These are phyloP conservation scores for Taphrina wiesneri DNA, from an alignment of 1,139 yeast species.

Conservation along the genomic window DNA sequence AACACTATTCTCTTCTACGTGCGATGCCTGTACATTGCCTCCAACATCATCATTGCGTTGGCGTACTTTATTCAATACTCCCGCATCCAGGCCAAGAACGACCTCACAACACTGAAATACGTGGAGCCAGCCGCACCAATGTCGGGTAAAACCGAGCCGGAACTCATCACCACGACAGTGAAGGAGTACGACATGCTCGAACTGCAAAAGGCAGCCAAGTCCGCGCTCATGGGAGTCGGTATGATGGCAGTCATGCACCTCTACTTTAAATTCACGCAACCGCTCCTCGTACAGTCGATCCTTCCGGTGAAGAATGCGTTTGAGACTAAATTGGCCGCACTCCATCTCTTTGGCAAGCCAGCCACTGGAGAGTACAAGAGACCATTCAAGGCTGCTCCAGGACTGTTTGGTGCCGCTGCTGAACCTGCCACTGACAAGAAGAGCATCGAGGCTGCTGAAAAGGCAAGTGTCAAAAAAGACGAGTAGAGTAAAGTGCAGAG, in stretches of 20 bases:
- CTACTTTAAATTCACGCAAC: slow-evolving; percentile 97
- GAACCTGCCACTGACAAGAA: slow-evolving; percentile 79
- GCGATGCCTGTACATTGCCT: slow-evolving; percentile 67
- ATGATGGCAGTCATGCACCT: slow-evolving; percentile 99
- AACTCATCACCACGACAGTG: slow-evolving; percentile 80
- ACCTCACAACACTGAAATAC: slow-evolving; percentile 86
- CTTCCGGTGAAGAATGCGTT: slow-evolving; percentile 86
- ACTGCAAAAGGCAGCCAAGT: slow-evolving; percentile 40
- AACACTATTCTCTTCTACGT: slow-evolving; percentile 73
- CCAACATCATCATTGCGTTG: slow-evolving; percentile 65
- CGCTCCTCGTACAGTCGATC: slow-evolving; percentile 90
- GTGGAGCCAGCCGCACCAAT: slow-evolving; percentile 83
- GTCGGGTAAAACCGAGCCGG: slow-evolving; percentile 70
- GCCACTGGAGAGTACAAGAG: slow-evolving; percentile 93
- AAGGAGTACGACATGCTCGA: slow-evolving; percentile 71
- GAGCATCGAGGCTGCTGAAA: slow-evolving; percentile 81
- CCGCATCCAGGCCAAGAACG: slow-evolving; percentile 39
- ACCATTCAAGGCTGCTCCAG: slow-evolving; percentile 83
- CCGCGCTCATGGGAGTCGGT: slow-evolving; percentile 84
- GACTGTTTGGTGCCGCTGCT: slow-evolving; percentile 69
- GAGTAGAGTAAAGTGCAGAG: too few relatives aligned
- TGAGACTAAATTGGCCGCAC: slow-evolving; percentile 88
- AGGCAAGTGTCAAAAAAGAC: slow-evolving; percentile 90
- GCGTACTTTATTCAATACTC: slow-evolving; percentile 51
- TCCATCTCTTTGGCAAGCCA: slow-evolving; percentile 79